Conservation (phyloP, 2,329 filamentous ascomycete genomes). For the Fusarium illudens region DNA sequence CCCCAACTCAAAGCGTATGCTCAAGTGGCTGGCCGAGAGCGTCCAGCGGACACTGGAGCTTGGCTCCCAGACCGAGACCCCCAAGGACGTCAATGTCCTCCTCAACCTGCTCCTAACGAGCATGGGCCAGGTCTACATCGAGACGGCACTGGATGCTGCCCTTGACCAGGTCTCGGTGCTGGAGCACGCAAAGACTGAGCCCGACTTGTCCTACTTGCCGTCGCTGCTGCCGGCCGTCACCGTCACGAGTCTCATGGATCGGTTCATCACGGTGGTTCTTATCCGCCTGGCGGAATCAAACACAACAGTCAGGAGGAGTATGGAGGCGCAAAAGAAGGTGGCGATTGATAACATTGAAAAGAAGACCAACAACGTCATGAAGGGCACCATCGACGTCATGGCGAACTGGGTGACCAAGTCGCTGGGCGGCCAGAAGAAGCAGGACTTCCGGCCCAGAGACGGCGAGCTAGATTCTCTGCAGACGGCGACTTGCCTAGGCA, state of each 20-base stretch:
- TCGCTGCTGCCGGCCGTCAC: conserved; percentile 83
- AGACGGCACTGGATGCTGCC: conserved; percentile 73
- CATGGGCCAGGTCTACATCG: conserved; percentile 84
- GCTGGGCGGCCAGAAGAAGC: conserved; percentile 81
- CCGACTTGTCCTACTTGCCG: conserved; percentile 85
- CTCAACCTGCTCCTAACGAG: conserved; percentile 83
- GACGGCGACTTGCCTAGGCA: conserved; percentile 83
- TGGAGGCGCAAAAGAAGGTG: conserved; percentile 81
- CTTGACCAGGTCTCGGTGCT: conserved; percentile 77
- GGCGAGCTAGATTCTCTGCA: conserved; percentile 82
- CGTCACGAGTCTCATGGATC: conserved; percentile 91
- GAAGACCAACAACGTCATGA: conserved; percentile 74
- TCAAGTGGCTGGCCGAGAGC: conserved; percentile 96
- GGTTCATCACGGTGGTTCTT: conserved; percentile 88
- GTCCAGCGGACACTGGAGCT: conserved; percentile 91
- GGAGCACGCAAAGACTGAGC: conserved; percentile 82
- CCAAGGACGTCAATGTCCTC: conserved; percentile 89
- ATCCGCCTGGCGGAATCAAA: conserved; percentile 89
- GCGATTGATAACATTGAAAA: conserved; percentile 83
- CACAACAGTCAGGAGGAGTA: conserved; percentile 86
- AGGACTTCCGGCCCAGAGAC: conserved; percentile 89
- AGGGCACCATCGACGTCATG: conserved; percentile 69
- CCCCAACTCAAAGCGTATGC: conserved; percentile 94
- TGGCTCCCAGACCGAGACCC: conserved; percentile 86
- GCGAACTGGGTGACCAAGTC: conserved; percentile 79